Base-by-base conservation (phyloP, 2,329 filamentous ascomycete species). In the Calonectria ilicicola region DNA sequence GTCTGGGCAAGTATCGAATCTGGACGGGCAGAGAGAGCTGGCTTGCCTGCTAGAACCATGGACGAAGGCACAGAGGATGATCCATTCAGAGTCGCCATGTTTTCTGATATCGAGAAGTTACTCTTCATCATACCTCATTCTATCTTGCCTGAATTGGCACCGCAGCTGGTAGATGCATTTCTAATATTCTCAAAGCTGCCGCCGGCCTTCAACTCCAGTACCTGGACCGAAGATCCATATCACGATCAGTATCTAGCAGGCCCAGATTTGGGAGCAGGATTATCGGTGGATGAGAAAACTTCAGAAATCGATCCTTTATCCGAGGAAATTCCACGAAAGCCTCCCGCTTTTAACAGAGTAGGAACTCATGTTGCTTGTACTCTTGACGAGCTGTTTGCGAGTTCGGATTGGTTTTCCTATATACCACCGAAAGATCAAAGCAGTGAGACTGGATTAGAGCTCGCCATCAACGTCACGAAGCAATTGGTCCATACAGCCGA, bases 61-160 rank as follows among this genome's bases (percentile, higher is more conserved):
- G 95, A 98, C 80, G 92, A 95, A 29, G 88, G 91, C 2, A 90
- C 89, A 19, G 93, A 95, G 75, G 93, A 96, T 71, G 96, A 98
- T 79, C 94, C 95, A 0, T 98, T 94, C 76, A 90, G 95, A 42
- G 91, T 97, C 4, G 90, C 98, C 56, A 90, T 98, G 79, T 95
- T 92, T 77, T 90, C 91, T 0, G 97, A 98, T 81, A 86, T 98
- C 23, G 85, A 91, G 73, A 87, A 90, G 0, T 87, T 93, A 32
- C 80, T 98, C 2, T 84, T 91, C 38, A 78, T 84, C 63, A 82
- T 93, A 5, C 89, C 90, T 0, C 64, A 75, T 0, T 38, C 67
- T 6, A 80, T 80, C 29, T 76, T 87, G 70, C 67, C 80, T 68
- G 72, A 72, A 2, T 79, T 90, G 1, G 83, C 81, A 9, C 78